Percentiles rank a stretch among this genome's conserved stretches.
Conservation (phyloP, 2,329 filamentous ascomycete genomes). For the Phialocephala subalpina region DNA sequence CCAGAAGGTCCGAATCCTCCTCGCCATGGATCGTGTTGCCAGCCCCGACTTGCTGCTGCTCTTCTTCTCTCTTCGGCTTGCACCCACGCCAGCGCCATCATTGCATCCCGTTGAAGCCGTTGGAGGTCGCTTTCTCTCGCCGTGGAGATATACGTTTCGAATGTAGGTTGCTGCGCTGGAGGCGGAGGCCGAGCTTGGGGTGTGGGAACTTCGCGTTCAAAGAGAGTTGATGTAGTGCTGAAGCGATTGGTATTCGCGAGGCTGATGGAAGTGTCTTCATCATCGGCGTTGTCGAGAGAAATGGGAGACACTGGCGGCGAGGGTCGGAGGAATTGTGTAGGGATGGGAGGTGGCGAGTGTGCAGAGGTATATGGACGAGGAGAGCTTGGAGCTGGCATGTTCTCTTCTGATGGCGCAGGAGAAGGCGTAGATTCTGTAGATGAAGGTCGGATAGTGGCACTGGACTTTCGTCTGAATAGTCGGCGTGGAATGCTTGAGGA, state of each 20-base stretch:
- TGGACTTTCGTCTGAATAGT: constrained; percentile 5
- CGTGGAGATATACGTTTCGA: constrained; percentile 19
- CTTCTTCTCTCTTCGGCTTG: constrained; percentile 23
- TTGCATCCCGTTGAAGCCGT: constrained; percentile 18
- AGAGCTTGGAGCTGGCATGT: not conserved
- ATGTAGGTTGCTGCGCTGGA: not conserved
- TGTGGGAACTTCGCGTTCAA: not conserved
- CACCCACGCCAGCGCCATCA: constrained; percentile 24
- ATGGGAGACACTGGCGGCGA: not conserved
- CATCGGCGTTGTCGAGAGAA: not conserved
- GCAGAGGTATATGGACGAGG: not conserved
- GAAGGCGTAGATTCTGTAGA: not conserved
- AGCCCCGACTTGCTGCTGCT: constrained; percentile 8
- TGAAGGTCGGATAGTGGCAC: not conserved
- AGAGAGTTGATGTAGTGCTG: constrained; percentile 3
- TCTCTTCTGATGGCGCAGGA: not conserved
- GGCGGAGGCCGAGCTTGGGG: not conserved
- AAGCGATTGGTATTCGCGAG: not conserved
- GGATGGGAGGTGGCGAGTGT: not conserved
- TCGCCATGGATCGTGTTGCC: constrained; percentile 33
- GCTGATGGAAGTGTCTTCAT: not conserved
- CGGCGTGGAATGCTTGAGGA: not conserved
- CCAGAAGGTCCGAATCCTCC: constrained; percentile 30
- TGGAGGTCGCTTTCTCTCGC: constrained; percentile 15
- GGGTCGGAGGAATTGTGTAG: not conserved